Conservation (phyloP, 1,284 basidiomycete species). For the Ceratobasidium sp. region DNA sequence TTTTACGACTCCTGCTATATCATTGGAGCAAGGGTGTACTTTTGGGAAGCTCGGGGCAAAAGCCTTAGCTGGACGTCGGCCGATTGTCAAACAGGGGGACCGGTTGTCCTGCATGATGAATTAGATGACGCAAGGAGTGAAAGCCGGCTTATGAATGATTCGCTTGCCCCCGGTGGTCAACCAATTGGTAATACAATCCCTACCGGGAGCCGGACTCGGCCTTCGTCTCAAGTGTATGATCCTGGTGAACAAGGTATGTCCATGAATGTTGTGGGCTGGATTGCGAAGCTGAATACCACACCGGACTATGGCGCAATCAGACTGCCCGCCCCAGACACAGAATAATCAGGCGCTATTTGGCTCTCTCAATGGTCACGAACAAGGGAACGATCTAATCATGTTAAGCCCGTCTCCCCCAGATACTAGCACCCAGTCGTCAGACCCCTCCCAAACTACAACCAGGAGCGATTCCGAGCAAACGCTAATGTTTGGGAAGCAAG, state of each 20-base stretch:
- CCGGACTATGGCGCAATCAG: background rate
- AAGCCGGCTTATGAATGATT: background rate
- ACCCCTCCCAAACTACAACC: background rate
- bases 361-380: background rate
- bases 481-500: background rate
- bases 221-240: background rate
- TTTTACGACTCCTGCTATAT: background rate
- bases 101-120: background rate
- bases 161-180: background rate
- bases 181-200: background rate
- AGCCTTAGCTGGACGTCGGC: background rate
- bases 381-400: background rate
- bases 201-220: background rate
- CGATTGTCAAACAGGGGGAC: background rate
- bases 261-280: too few relatives aligned
- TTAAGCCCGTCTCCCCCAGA: constrained; percentile 1
- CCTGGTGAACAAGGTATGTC: background rate
- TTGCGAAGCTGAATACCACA: background rate
- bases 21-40: background rate
- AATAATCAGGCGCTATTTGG: background rate
- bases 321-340: background rate
- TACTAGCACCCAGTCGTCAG: background rate
- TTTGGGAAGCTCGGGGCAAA: background rate
- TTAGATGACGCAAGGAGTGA: background rate
- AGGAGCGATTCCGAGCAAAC: background rate